Base-by-base conservation (phyloP, 2,329 filamentous ascomycete species). In the Fusarium piperis region DNA sequence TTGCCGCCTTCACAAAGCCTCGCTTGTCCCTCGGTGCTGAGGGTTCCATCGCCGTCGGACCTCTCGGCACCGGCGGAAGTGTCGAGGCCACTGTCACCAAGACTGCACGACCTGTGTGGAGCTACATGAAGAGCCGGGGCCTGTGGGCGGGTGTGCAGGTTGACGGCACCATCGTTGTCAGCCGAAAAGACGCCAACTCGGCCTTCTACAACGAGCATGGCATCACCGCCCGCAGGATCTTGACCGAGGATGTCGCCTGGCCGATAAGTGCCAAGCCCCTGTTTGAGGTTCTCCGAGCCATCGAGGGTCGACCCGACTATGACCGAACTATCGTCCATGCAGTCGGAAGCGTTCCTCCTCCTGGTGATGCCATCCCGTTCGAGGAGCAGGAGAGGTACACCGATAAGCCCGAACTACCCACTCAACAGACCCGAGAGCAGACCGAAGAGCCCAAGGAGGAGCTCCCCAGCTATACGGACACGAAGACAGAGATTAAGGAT, bases 121-220 rank as follows among this genome's bases (percentile, higher is more conserved):
- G 91, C 32, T 96, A 96, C 78, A 88, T 95, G 80, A 95, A 95
- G 83, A 93, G 90, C 69, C 87, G 93, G 33, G 93, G 94, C 1
- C 87, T 95, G 64, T 95, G 94, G 78, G 92, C 91, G 1, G 92
- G 93, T 13, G 87, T 95, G 0, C 92, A 94, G 71, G 85, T 95
- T n/a, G 93, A 95, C 73, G 93, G 93, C 3, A 95, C 93, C 0
- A 86, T 95, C 18, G 85, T 95, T 44, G 90, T 95, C 57, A 91
- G 93, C 76, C 87, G 93, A 23, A 89, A 87, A 0, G 93, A 94
- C 72, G 93, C 94, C 76, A 96, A 96, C 76, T 90, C 92, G 67
- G 86, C 88, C 11, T 95, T 95, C 74, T 96, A 95, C 78, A 89
- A 90, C 16, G 86, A 93, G 68, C 76, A 77, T 13, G 76, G 77